These are phyloP conservation scores for Priceomyces medius DNA, from an alignment of 805 yeast species.

Conservation along the genomic window DNA sequence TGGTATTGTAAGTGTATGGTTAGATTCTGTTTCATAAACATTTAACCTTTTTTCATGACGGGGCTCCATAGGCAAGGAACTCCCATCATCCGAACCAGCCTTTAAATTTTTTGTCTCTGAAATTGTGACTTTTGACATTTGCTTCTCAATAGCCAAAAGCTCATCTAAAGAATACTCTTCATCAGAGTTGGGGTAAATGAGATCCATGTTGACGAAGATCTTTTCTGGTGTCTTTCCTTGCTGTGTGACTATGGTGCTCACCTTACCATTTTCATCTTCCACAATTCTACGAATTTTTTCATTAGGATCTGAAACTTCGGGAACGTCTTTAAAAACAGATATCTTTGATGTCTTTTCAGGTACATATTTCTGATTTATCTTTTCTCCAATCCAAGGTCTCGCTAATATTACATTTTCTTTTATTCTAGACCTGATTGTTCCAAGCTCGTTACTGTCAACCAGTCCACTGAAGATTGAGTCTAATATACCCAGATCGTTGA, in stretches of 20 bases:
- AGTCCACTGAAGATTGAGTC: constrained; percentile 21
- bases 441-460: constrained; percentile 47
- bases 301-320: constrained; percentile 6
- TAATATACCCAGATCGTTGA: constrained; percentile 14
- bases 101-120: constrained; percentile 3
- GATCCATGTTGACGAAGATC: constrained; percentile 57
- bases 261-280: constrained; percentile 35
- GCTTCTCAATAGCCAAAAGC: constrained; percentile 53
- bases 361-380: constrained; percentile 40
- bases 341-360: constrained; percentile 31
- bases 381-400: constrained; percentile 64
- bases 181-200: constrained; percentile 44
- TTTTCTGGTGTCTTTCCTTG: constrained; percentile 63
- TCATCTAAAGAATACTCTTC: constrained; percentile 67
- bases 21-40: constrained; percentile 8
- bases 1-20: constrained; percentile 44
- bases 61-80: background rate
- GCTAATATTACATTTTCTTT: constrained; percentile 65
- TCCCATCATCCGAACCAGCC: constrained; percentile 4
- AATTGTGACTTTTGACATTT: constrained; percentile 9
- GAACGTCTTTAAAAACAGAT: constrained; percentile 26
- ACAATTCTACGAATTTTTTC: constrained; percentile 41
- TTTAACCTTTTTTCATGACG: background rate
- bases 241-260: constrained; percentile 47
- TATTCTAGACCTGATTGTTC: constrained; percentile 46